Base-by-base conservation (phyloP, 352 stramenopile genomes). In the Phytophthora meadii region DNA sequence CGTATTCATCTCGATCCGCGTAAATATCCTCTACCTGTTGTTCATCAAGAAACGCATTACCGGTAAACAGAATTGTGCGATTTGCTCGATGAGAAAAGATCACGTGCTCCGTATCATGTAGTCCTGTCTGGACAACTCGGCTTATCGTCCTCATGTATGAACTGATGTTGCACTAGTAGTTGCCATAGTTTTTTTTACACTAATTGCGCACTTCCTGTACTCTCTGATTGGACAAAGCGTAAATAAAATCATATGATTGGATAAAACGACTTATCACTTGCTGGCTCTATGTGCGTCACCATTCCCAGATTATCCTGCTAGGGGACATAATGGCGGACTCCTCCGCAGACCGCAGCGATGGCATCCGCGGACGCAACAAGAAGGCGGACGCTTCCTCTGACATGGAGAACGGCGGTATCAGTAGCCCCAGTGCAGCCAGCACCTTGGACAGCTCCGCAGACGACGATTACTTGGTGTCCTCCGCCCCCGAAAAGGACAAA, bases 281-380 rank as follows among this genome's bases (percentile, higher is more conserved):
- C 14, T 32, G 22, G n/a, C 42, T 49, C 22, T 30, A 49, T 49
- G 19, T 49, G 19, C n/a, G n/a, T n/a, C n/a, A n/a, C n/a, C n/a
- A n/a, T n/a, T n/a, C n/a, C n/a, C n/a, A 49, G 25, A 36, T 42
- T 5, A 54, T 42, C 27, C 47, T 27, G 19, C 12, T 36, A 8
- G 24, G 5, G 24, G 30, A 36, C 30, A 4, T 8, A 3, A 64
- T 64, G 53, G 25, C 28, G 15, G 54, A 69, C 22, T 57, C 45
- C 4, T 36, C 27, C 19, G 10, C 17, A 30, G 54, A 68, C 41
- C 37, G n/a, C 3, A 24, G 34, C 41, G 71, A 79, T 68, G 79
- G 82, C 52, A 90, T 90, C 61, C 82, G 82, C 54, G 79, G 76
- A 3, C 79, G 79, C 66, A 83, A 82, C 58, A 84, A 84, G 61